Conservation (phyloP, 306 rosid genomes). For the Trifolium dubium region DNA sequence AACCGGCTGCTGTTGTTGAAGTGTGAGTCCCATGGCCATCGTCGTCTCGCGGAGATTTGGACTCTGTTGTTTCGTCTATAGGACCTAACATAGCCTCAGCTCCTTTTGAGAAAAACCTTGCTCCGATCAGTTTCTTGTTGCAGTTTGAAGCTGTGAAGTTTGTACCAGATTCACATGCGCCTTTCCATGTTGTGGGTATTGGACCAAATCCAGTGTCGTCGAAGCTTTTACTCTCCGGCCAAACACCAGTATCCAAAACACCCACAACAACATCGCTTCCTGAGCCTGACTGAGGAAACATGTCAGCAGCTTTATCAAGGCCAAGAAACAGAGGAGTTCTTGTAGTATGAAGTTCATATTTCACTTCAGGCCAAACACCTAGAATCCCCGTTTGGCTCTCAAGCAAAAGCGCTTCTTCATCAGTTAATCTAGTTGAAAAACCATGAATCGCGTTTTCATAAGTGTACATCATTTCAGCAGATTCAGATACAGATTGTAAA, state of each 20-base stretch:
- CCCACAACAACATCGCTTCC: slow-evolving; percentile 66
- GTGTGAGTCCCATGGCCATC: slow-evolving; percentile 98
- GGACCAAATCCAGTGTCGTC: slow-evolving; percentile 80
- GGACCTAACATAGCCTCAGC: slow-evolving; percentile 82
- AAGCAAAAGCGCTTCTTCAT: slow-evolving; percentile 62
- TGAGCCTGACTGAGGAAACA: slow-evolving; percentile 55
- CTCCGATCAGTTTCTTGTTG: slow-evolving; percentile 78
- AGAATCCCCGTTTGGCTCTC: slow-evolving; percentile 63
- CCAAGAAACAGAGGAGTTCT: slow-evolving; percentile 92
- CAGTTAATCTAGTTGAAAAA: slow-evolving; percentile 68
- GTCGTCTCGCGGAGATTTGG: slow-evolving; percentile 81
- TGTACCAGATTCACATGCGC: slow-evolving; percentile 72
- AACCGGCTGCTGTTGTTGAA: slow-evolving; percentile 77
- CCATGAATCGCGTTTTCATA: slow-evolving; percentile 82
- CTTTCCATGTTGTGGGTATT: slow-evolving; percentile 73
- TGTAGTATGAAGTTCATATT: slow-evolving; percentile 86
- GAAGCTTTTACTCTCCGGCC: slow-evolving; percentile 94
- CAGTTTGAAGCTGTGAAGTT: slow-evolving; percentile 65
- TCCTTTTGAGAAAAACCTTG: slow-evolving; percentile 73
- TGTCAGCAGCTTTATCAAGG: slow-evolving; percentile 50
- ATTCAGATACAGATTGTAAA: slow-evolving; percentile 56
- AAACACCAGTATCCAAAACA: slow-evolving; percentile 79
- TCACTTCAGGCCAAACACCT: slow-evolving; percentile 68
- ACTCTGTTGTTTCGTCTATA: slow-evolving; percentile 62
- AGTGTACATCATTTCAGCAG: slow-evolving; percentile 81